Evolutionary conservation across 257 asterid genomes (phyloP), one percentile per base, ranked within the genome.

Genomic region (Lithospermum erythrorhizon): DNA sequence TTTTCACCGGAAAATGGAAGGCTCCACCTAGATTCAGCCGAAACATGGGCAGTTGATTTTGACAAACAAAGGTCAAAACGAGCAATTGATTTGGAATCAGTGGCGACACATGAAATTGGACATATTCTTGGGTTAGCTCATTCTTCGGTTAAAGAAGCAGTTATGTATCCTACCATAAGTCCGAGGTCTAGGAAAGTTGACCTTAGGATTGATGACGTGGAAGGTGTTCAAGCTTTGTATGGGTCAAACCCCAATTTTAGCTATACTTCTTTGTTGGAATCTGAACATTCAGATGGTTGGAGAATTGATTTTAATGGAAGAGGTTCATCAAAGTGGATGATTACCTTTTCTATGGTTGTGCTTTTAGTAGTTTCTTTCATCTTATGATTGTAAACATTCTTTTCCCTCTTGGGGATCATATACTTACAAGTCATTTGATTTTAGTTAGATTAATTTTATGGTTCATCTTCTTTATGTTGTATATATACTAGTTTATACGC

Each of bases 51-150:
- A 22, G 88, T 88, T 29, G 88, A 88, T 63, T 78, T 91, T 41
- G 52, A 59, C 14, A 27, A 58, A 53, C 78, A 87, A 69, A 68
- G 72, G 62, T 83, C 96, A 54, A 75, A 65, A 68, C 78, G 32
- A 13, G 98, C 98, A 15, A 87, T 91, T 30, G 98, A 91, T 59
- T 73, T 91, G 77, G 98, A 91, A 71, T 88, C 98, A 14, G 98
- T 91, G 78, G 98, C 86, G 57, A 88, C 95, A 27, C 98, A 91
- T 55, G 98, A 91, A 59, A 87, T 91, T 17, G 98, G 98, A 6
- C 98, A 91, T 68, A 52, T 91, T 21, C 78, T 91, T 41, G 96
- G 98, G 21, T 57, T 91, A 77, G 96, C 85, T 51, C 98, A 91
- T 78, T 79, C 98, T 1, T 62, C 93, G 71, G 95, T 79, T 18